Conservation (phyloP, 176 grass and related monocot species). For the Oryza glaberrima region DNA sequence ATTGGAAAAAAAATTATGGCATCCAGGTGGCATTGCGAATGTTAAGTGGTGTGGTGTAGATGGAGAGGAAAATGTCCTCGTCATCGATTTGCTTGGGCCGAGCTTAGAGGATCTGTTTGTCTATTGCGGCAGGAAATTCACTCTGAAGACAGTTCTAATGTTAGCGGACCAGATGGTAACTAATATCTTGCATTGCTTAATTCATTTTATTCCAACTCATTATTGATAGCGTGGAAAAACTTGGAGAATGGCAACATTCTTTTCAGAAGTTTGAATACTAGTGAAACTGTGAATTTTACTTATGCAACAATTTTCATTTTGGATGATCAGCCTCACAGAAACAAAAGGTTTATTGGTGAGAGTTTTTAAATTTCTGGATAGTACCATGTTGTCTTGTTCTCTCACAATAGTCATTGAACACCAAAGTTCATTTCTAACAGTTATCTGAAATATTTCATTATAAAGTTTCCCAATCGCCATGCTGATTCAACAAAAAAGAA, state of each 20-base stretch:
- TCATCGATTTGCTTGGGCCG: conserved; percentile 75
- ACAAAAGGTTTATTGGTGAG: not conserved
- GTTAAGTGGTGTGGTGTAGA: conserved; percentile 72
- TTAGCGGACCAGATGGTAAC: conserved; percentile 85
- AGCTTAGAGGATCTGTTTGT: conserved; percentile 77
- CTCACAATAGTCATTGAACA: not conserved
- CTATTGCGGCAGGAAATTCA: conserved; percentile 66
- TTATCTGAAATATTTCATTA: not conserved
- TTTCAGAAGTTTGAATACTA: conserved; percentile 2
- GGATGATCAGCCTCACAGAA: no score
- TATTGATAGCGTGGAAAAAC: not conserved
- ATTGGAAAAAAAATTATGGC: conserved; percentile 3
- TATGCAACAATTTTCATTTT: not conserved
- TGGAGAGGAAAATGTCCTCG: conserved; percentile 76
- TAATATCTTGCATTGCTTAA: not conserved
- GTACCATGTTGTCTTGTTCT: not conserved
- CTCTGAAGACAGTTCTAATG: conserved; percentile 81
- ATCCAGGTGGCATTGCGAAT: conserved; percentile 70
- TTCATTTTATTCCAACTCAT: conserved; percentile 15
- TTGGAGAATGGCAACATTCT: not conserved
- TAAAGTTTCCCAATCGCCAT: not conserved
- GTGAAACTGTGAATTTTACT: not conserved
- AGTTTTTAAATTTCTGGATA: not conserved
- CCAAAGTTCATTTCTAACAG: not conserved
- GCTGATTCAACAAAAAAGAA: not conserved